Percentiles rank a stretch among this genome's conserved stretches.
phyloP scores from a whole-genome alignment of 148 eudicot species.

The Rhododendron ovatum region DNA sequence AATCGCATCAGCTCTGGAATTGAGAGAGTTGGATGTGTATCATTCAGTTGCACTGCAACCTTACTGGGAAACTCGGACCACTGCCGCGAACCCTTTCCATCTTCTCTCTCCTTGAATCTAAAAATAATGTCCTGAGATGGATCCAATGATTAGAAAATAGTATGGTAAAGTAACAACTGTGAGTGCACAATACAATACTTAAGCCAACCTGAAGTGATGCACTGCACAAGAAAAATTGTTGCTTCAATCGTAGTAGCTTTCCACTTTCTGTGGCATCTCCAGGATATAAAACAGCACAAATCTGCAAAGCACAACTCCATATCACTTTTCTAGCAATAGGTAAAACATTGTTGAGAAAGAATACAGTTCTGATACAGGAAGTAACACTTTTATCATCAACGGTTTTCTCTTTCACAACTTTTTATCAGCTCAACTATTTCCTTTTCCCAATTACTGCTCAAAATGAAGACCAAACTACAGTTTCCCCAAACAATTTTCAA shows the following conservation, averaged over 20 bases:
- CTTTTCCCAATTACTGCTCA: not conserved
- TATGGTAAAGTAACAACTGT: not conserved
- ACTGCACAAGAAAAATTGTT: conserved; percentile 94
- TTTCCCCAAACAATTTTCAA: not conserved
- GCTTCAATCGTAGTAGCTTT: conserved; percentile 87
- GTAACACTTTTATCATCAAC: not conserved
- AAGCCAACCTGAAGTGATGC: conserved; percentile 90
- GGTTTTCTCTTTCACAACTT: not conserved
- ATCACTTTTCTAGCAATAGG: not conserved
- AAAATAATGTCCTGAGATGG: conserved; percentile 72
- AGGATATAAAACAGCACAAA: conserved; percentile 94
- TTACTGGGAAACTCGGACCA: conserved; percentile 93
- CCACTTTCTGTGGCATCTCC: conserved; percentile 96
- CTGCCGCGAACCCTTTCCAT: conserved; percentile 35
- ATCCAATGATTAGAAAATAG: conserved; percentile 3
- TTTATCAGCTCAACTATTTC: not conserved
- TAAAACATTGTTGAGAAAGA: not conserved
- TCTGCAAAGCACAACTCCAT: conserved; percentile 41
- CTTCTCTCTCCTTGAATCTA: conserved; percentile 85
- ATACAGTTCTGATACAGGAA: not conserved
- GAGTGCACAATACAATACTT: not conserved
- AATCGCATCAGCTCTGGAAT: conserved; percentile 96
- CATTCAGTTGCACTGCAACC: conserved; percentile 98
- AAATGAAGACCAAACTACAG: not conserved
- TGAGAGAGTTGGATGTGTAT: conserved; percentile 95